Evolutionary conservation across 1,139 yeast genomes (phyloP).

Genomic region (Hansenula lynferdii): DNA sequence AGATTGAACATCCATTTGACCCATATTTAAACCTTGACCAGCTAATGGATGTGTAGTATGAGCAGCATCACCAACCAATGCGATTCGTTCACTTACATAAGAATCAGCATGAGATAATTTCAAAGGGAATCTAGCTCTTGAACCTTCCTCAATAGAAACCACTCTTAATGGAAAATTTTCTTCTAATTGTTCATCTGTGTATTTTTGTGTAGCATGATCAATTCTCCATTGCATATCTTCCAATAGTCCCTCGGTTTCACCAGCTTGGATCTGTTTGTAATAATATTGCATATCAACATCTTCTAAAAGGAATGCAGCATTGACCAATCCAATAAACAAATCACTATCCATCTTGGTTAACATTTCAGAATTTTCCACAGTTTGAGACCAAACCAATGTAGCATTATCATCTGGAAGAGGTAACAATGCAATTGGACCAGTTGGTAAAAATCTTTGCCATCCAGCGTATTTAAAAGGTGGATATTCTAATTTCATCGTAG

Average conservation of each 20-base stretch:
- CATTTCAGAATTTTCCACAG: conserved; percentile 67
- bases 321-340: conserved; percentile 65
- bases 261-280: conserved; percentile 51
- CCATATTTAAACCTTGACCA: conserved; percentile 98
- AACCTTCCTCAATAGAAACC: conserved; percentile 48
- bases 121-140: conserved; percentile 88
- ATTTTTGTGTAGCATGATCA: conserved; percentile 36
- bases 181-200: conserved; percentile 40
- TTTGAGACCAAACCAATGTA: conserved; percentile 89
- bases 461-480: conserved; percentile 70
- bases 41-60: conserved; percentile 97
- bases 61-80: conserved; percentile 96
- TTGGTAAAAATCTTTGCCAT: conserved; percentile 90
- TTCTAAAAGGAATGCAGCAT: conserved; percentile 80
- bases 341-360: conserved; percentile 54
- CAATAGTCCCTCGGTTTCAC: conserved; percentile 44
- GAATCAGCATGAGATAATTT: conserved; percentile 88
- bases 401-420: conserved; percentile 87
- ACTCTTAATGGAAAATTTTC: conserved; percentile 67
- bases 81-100: conserved; percentile 78
- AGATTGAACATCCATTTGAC: conserved; percentile 86
- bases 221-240: conserved; percentile 76
- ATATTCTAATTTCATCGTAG: conserved; percentile 69
- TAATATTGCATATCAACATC: conserved; percentile 76
- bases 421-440: conserved; percentile 90